Percentiles rank a stretch among this genome's conserved stretches.
phyloP scores from a whole-genome alignment of 208 protist genomes.

The Crithidia mellificae region DNA sequence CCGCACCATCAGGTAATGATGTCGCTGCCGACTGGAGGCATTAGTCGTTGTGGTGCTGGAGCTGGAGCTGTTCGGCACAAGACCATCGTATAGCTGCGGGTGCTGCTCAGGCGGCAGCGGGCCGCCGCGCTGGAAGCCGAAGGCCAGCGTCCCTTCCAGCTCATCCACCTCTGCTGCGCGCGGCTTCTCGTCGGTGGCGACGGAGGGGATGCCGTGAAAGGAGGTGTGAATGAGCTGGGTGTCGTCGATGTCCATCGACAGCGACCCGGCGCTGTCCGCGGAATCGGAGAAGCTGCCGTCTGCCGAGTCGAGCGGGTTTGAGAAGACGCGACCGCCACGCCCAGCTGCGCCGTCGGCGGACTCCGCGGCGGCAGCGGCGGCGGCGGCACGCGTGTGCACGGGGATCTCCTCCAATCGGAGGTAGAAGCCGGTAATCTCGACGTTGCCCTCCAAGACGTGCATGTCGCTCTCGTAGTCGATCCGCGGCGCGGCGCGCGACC shows the following conservation, averaged over 20 bases:
- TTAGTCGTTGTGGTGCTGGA: too few species aligned
- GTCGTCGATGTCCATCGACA: slow-evolving; percentile 24
- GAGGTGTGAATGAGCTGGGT: slow-evolving; percentile 21
- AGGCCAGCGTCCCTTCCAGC: slow-evolving; percentile 32
- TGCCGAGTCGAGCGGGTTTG: neutral
- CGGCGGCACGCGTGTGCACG: slow-evolving; percentile 7
- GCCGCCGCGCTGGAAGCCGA: slow-evolving; percentile 29
- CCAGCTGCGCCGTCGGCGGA: neutral
- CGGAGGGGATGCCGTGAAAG: slow-evolving; percentile 10
- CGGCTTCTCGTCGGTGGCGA: slow-evolving; percentile 15
- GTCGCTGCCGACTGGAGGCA: neutral
- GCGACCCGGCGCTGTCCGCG: slow-evolving; percentile 6
- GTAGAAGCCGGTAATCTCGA: slow-evolving; percentile 76
- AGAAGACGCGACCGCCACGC: neutral
- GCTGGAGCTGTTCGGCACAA: slow-evolving; percentile 15
- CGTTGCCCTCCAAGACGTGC: slow-evolving; percentile 75
- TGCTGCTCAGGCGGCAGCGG: slow-evolving; percentile 28
- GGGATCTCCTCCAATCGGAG: slow-evolving; percentile 71
- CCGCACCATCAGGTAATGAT: slow-evolving; percentile 35
- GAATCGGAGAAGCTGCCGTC: slow-evolving; percentile 12
- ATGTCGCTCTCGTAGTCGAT: slow-evolving; percentile 88
- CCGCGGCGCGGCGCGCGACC: slow-evolving; percentile 56
- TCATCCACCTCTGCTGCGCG: slow-evolving; percentile 27
- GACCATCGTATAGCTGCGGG: slow-evolving; percentile 24
- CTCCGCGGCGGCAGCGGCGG: slow-evolving; percentile 1